Conservation (phyloP, 495 filamentous ascomycete genomes). For the Friedmanniomyces endolithicus region DNA sequence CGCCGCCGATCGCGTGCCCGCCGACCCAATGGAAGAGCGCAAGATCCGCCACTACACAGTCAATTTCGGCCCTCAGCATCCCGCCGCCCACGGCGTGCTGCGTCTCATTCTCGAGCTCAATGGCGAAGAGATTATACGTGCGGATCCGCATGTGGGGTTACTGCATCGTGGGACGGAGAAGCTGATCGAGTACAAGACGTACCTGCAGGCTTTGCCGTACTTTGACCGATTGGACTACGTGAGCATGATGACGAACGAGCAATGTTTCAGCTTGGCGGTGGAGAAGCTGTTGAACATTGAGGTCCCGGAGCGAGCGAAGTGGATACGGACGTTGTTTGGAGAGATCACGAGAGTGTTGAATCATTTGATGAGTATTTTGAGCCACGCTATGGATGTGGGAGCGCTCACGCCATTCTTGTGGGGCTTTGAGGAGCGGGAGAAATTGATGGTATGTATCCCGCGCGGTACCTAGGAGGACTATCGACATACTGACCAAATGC, state of each 20-base stretch:
- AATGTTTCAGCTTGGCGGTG: constrained; percentile 87
- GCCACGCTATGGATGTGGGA: constrained; percentile 99
- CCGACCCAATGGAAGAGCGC: constrained; percentile 47
- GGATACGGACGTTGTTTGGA: constrained; percentile 89
- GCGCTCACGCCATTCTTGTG: constrained; percentile 97
- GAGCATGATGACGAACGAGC: constrained; percentile 99
- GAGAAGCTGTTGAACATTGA: constrained; percentile 98
- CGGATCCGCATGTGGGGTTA: constrained; percentile 93
- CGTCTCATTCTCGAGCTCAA: constrained; percentile 95
- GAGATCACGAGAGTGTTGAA: constrained; percentile 94
- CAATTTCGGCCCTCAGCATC: constrained; percentile 99
- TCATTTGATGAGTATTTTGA: constrained; percentile 95
- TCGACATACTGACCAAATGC: neutral
- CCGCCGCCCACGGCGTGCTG: constrained; percentile 95
- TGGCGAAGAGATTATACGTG: constrained; percentile 92
- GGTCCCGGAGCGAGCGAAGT: constrained; percentile 91
- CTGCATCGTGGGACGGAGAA: constrained; percentile 98
- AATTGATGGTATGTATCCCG: constrained; percentile 66
- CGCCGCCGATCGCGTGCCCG: constrained; percentile 37
- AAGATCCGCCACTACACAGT: constrained; percentile 99
- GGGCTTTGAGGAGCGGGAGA: constrained; percentile 99
- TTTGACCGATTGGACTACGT: constrained; percentile 99
- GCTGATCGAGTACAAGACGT: constrained; percentile 99
- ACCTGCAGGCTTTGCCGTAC: constrained; percentile 95
- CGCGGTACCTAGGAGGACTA: neutral